Evolutionary conservation across 164 flowering plant species (phyloP), one percentile per base, ranked within the genome.

Genomic region (Macadamia integrifolia): DNA sequence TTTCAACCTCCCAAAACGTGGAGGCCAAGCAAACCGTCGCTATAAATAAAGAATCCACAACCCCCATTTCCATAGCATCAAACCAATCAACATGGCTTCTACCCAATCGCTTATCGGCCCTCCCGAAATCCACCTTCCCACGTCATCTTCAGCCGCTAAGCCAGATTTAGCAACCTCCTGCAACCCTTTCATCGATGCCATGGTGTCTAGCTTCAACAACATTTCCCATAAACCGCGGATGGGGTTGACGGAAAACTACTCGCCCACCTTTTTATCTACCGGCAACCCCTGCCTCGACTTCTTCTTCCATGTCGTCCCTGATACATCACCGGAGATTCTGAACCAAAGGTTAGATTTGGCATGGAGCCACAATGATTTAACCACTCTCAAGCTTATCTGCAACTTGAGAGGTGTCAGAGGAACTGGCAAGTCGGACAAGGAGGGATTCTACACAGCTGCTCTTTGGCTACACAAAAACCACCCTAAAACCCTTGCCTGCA

Each of bases 221-320:
- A 2, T 35, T 35, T 2, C 40, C 40, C 3, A 5, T 35, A 59
- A 31, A 40, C 73, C 72, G 9, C 70, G 64, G 5, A 72, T 71
- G 75, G 84, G 83, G 18, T 46, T 71, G 28, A 85, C 88, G 2
- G 84, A 81, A 60, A 86, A 84, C 66, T 0, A 0, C 31, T 80
- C 86, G 1, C 66, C 83, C 2, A 84, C 87, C 6, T 86, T 69
- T 62, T 58, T 79, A 13, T 57, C 84, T 65, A 62, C 88, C 62
- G 83, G 85, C 9, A 76, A 88, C 66, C 86, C 86, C 0, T 83
- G 40, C 65, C 75, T 85, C 30, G 86, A 87, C 61, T 86, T 87
- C 86, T 87, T 87, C 78, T 87, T 84, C 80, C 89, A 83, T 58
- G 74, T 35, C 40, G 40, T 35, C 40, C 40, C 40, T 35, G 73